Evolutionary conservation across 169 alveolate species (phyloP), one percentile per base, ranked within the genome.

Genomic region (Plasmodium vinckei): DNA sequence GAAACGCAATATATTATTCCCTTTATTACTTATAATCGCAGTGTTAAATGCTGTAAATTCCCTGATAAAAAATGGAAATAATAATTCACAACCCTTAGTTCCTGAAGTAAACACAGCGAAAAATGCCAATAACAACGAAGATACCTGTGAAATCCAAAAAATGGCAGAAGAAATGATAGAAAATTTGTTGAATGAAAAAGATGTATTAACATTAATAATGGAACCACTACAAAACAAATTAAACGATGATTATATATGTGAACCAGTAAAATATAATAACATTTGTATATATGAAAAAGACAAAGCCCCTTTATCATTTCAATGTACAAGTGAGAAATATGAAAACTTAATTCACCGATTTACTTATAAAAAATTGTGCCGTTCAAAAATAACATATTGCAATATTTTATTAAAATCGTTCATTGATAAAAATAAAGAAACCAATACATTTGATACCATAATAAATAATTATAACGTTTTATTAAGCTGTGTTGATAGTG

Each of bases 91-190:
- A 25, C 49, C 73, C n/a, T 65, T 77, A 46, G 57, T 53, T 17
- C 79, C 89, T 44, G 79, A 63, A 4, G n/a, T 27, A 15, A 53
- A 56, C 23, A 42, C 13, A 27, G 25, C 33, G 44, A 27, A 25
- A 39, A 64, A 42, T 77, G 3, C 51, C 39, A 9, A 2, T 5
- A 56, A 77, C 19, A 77, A 77, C 46, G 79, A 77, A 25, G 25
- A 77, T 25, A 19, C 68, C 12, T 77, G 89, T 17, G 89, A 63
- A 33, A 63, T 44, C 23, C 89, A 77, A 51, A 63, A 77, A n/a
- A 77, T 77, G 77, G 89, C 89, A 1, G 89, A 77, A 65, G 89
- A 77, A 77, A 77, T 77, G 89, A 77, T 77, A 67, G 89, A 77
- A 54, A 63, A 77, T 13, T 51, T 77, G 46, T 33, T 77, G 51